These are phyloP conservation scores for Leucocoprinus birnbaumii DNA, from an alignment of 768 basidiomycete genomes.

Conservation along the genomic window DNA sequence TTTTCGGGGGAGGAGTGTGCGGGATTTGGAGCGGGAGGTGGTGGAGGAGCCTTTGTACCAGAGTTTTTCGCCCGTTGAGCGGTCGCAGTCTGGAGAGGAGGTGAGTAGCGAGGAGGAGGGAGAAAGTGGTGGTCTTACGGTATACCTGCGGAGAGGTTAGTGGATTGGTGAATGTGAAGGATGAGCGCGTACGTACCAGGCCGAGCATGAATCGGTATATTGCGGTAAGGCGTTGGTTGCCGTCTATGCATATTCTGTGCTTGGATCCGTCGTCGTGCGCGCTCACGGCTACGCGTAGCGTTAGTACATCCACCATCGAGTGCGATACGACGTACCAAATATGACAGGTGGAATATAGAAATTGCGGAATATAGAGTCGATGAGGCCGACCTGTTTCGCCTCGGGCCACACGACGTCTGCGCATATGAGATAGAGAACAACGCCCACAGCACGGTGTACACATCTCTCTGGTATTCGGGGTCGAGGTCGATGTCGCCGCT, in stretches of 20 bases:
- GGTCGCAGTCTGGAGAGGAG: constrained; percentile 40
- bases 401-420: constrained; percentile 81
- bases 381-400: constrained; percentile 67
- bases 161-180: constrained; percentile 3
- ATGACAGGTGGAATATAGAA: constrained; percentile 65
- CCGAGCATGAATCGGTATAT: constrained; percentile 75
- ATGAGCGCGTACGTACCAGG: constrained; percentile 37
- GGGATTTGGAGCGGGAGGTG: constrained; percentile 18
- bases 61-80: constrained; percentile 50
- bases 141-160: constrained; percentile 41
- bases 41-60: constrained; percentile 42
- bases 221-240: constrained; percentile 78
- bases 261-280: constrained; percentile 61
- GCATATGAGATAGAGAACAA: not conserved
- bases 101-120: not conserved
- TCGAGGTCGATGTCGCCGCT: constrained; percentile 66
- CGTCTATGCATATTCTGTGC: constrained; percentile 69
- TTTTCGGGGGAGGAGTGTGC: constrained; percentile 45
- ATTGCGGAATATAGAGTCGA: constrained; percentile 78
- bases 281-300: constrained; percentile 36
- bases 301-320: not conserved
- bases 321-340: constrained; percentile 40
- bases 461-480: constrained; percentile 79
- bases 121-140: constrained; percentile 29
- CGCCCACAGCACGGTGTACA: constrained; percentile 7